Conservation (phyloP, 495 filamentous ascomycete genomes). For the Barbatosphaeria neglecta region DNA sequence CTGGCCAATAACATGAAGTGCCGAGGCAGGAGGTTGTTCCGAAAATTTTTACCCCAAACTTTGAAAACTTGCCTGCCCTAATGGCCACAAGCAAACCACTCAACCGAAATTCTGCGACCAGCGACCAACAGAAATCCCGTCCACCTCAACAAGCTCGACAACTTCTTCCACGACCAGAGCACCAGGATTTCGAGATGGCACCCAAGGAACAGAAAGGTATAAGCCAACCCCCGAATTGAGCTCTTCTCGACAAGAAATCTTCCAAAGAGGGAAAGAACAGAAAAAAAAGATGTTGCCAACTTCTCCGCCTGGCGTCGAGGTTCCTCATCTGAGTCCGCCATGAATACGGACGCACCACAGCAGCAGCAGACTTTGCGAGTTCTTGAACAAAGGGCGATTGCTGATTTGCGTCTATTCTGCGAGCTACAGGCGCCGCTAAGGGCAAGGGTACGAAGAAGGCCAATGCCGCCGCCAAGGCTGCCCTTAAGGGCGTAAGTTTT, state of each 20-base stretch:
- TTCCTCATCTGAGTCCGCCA: conserved; percentile 1
- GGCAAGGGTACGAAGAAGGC: conserved; percentile 65
- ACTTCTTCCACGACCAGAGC: conserved; percentile 25
- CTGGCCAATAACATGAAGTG: too few species aligned
- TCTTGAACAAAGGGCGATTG: conserved; percentile 40
- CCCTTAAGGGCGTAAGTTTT: conserved; percentile 71
- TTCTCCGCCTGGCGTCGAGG: conserved; percentile 3
- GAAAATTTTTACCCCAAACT: conserved; percentile 3
- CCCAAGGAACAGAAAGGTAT: conserved; percentile 69
- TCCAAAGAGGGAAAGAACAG: neutral
- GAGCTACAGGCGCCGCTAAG: conserved; percentile 53
- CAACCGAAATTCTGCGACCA: conserved; percentile 3
- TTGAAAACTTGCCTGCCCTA: neutral
- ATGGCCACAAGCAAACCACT: neutral
- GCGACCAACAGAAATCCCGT: conserved; percentile 13
- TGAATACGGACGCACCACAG: conserved; percentile 33
- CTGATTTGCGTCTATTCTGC: conserved; percentile 30
- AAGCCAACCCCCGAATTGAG: conserved; percentile 14
- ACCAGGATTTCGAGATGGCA: conserved; percentile 54
- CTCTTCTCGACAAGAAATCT: conserved; percentile 12
- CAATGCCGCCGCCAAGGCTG: conserved; percentile 83
- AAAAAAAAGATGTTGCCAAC: conserved; percentile 7
- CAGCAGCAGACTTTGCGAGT: conserved; percentile 53
- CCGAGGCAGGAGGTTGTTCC: neutral
- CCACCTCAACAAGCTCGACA: conserved; percentile 11